Percentiles rank a stretch among this genome's conserved stretches.
phyloP scores from a whole-genome alignment of 2,329 filamentous ascomycete genomes.

The Colletotrichum lentis region DNA sequence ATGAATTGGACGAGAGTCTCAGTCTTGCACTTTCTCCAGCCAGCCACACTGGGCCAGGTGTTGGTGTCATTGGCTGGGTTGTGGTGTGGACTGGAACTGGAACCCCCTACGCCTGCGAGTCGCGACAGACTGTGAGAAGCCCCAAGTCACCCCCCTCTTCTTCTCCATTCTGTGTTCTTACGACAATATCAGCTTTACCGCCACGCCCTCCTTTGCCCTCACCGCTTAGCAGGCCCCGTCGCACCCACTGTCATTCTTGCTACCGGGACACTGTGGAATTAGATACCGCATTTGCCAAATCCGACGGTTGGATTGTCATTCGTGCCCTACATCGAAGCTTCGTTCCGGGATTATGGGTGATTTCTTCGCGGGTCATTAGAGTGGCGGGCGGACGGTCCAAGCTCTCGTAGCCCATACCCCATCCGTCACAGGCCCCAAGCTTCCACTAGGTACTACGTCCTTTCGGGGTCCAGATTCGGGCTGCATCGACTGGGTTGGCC shows the following conservation, averaged over 20 bases:
- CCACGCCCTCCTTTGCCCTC: conserved; percentile 22
- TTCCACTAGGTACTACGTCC: conserved; percentile 21
- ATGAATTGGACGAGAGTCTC: conserved; percentile 4
- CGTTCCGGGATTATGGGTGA: neutral
- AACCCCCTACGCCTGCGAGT: neutral
- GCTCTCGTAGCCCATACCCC: conserved; percentile 24
- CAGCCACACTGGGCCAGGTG: neutral
- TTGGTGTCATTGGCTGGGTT: conserved; percentile 17
- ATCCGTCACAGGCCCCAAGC: conserved; percentile 26
- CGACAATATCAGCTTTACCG: conserved; percentile 17
- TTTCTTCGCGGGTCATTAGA: neutral
- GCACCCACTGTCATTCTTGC: neutral
- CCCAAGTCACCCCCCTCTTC: neutral
- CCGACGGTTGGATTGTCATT: neutral
- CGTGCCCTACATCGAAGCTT: conserved; percentile 5
- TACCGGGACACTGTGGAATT: neutral
- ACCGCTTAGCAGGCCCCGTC: neutral
- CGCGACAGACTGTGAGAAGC: neutral
- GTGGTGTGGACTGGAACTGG: neutral
- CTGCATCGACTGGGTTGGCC: conserved; percentile 8
- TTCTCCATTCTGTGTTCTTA: conserved; percentile 11
- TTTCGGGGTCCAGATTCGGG: conserved; percentile 8
- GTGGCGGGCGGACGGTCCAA: conserved; percentile 14
- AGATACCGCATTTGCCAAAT: neutral
- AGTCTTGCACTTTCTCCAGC: conserved; percentile 11